Evolutionary conservation across 2,329 filamentous ascomycete species (phyloP).

Genomic region (Calonectria crousiana): DNA sequence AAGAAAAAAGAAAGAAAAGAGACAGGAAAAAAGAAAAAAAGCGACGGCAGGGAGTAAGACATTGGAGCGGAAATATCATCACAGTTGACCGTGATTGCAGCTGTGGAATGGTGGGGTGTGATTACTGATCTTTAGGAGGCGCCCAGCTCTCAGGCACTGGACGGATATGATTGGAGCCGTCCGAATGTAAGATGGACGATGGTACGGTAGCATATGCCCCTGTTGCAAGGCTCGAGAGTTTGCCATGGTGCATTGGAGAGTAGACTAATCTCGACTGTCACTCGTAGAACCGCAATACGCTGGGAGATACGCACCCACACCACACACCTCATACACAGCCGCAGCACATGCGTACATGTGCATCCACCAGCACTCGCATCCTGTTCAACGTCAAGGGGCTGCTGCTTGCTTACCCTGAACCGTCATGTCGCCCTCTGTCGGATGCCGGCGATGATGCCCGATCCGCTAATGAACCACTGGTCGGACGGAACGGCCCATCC

Average conservation of each 20-base stretch:
- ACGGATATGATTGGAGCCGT: slow-evolving; percentile 13
- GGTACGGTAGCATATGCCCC: not conserved
- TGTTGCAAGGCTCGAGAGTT: not conserved
- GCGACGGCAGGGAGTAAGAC: not conserved
- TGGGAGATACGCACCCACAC: not conserved
- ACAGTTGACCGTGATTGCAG: not conserved
- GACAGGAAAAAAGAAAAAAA: not conserved
- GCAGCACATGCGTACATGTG: not conserved
- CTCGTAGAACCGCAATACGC: not conserved
- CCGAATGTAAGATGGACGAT: slow-evolving; percentile 4
- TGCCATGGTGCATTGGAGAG: not conserved
- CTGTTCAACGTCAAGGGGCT: not conserved
- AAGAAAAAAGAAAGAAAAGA: slow-evolving; percentile 1
- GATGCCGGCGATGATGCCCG: not conserved
- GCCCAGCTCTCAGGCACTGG: slow-evolving; percentile 16
- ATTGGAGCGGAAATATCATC: not conserved
- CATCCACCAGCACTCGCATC: not conserved
- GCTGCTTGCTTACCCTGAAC: not conserved
- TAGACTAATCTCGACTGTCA: not conserved
- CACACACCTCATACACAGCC: not conserved
- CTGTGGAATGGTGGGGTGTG: not conserved
- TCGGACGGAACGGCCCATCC: slow-evolving; percentile 9
- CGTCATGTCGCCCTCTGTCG: not conserved
- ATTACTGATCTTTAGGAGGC: slow-evolving; percentile 7
- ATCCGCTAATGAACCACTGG: slow-evolving; percentile 7